Evolutionary conservation across 75 land plant species (phyloP), one percentile per base, ranked within the genome.

Genomic region (Pseudotsuga menziesii): DNA sequence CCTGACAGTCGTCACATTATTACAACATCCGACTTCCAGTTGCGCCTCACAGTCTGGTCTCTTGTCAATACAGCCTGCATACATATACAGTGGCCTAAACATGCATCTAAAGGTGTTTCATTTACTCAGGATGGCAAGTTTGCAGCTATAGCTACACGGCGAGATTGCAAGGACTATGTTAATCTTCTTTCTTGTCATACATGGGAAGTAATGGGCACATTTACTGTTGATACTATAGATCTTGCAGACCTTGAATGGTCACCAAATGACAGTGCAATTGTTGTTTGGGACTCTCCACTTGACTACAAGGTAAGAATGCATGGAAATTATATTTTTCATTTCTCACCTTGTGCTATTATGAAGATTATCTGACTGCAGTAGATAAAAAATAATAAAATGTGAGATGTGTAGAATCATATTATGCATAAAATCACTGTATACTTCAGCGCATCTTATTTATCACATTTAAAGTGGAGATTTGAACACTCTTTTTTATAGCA

Each of bases 231-330:
- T 35, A 91, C 98, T 12, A 44, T 91, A 61, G 97, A 95, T 61
- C 85, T 93, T 67, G 90, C 97, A 62, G 98, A 93, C 80, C 76
- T 95, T 75, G 91, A 93, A 78, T 95, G 98, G 98, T 93, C 98
- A 2, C 98, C 98, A 26, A 95, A 92, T 83, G 98, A 95, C 72
- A 95, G 93, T 79, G 81, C 97, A 57, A 87, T 95, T 55, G 98
- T 95, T 32, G 78, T 90, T 11, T 95, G 98, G 98, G 97, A 93
- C 80, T 95, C 92, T 0, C 85, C 86, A 77, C 91, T 95, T 72
- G 98, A 95, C 48, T 94, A 90, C 63, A 94, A 94, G 93, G 97
- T 92, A 81, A 36, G 35, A 48, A 15, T 73, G 15, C 52, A 39
- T 39, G 36, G 41, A 69, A n/a, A 39, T 48, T 22, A 41, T 69